phyloP scores from a whole-genome alignment of 73 alveolate genomes.

The Tetrahymena thermophila region DNA sequence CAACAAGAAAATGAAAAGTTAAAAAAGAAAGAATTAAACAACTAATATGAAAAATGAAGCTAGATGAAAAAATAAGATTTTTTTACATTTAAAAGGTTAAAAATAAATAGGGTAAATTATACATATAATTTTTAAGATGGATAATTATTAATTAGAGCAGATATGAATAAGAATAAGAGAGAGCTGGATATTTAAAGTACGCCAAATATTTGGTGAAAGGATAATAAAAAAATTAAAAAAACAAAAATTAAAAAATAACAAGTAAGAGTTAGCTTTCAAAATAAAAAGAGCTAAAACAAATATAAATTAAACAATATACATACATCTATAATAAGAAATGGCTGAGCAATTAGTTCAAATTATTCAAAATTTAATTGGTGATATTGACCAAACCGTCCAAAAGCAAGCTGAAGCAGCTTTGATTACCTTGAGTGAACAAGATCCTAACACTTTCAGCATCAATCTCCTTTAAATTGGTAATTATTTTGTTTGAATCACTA shows the following conservation, averaged over 20 bases:
- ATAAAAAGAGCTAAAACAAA: not conserved
- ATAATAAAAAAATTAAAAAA: not conserved
- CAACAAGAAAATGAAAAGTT: not conserved
- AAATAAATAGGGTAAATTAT: not conserved
- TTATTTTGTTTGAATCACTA: not conserved
- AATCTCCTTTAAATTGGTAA: not conserved
- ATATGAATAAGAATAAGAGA: not conserved
- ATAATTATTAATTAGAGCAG: not conserved
- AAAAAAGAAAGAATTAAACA: not conserved
- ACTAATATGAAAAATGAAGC: not conserved
- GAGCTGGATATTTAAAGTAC: slow-evolving; percentile 1
- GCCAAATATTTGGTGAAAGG: slow-evolving; percentile 1
- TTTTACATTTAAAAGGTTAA: not conserved
- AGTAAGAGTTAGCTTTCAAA: not conserved
- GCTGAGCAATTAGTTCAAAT: slow-evolving; percentile 2
- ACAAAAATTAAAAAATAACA: not conserved
- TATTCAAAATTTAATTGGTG: not conserved
- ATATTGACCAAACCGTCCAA: not conserved
- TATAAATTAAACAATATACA: not conserved
- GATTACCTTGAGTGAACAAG: not conserved
- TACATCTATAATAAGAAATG: not conserved
- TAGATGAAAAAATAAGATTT: not conserved
- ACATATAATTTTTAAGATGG: not conserved
- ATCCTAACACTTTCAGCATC: not conserved
- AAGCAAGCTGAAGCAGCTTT: not conserved